Evolutionary conservation across 345 rosid species (phyloP), one percentile per base, ranked within the genome.

Genomic region (Schrenkiella parvula): DNA sequence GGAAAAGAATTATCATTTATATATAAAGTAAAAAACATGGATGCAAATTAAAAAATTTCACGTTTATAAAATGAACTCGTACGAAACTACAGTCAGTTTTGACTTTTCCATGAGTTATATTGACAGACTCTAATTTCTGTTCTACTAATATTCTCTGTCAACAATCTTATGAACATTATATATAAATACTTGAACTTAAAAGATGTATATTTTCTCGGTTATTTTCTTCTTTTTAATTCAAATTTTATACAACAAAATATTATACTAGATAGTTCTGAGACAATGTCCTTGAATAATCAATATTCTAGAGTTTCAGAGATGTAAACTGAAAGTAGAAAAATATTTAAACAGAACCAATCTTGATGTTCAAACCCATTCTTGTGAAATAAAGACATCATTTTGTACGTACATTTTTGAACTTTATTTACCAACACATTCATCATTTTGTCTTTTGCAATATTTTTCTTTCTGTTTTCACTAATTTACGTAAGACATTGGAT

Each of bases 201-300:
- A 2, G 9, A 50, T 22, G 55, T 50, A 0, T 50, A 23, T 13
- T 4, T 50, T 47, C 14, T 47, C 6, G 53, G 22, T 17, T 43
- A 2, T 43, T 0, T 43, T 43, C 1, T 17, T 43, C 43, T 21
- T 22, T 13, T 25, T 6, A 25, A 25, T 6, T 6, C 13, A 51
- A 43, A 6, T 13, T 6, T 13, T 25, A 51, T 4, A 29, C 39
- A 54, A 34, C 12, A 29, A 10, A 54, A 8, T 3, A n/a, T 6
- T 28, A 47, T 9, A 43, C 15, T 15, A 53, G 19, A n/a, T 28
- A 11, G 9, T 70, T 25, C 48, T 26, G 58, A 31, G 29, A 57
- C 52, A 46, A 38, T 66, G 73, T 66, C 78, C 72, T 74, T 66
- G 68, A 58, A 18, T 62, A 74, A 66, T 48, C 67, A 59, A 48